These are phyloP conservation scores for Xanthoconium separans DNA, from an alignment of 1,284 basidiomycete genomes.

Conservation along the genomic window DNA sequence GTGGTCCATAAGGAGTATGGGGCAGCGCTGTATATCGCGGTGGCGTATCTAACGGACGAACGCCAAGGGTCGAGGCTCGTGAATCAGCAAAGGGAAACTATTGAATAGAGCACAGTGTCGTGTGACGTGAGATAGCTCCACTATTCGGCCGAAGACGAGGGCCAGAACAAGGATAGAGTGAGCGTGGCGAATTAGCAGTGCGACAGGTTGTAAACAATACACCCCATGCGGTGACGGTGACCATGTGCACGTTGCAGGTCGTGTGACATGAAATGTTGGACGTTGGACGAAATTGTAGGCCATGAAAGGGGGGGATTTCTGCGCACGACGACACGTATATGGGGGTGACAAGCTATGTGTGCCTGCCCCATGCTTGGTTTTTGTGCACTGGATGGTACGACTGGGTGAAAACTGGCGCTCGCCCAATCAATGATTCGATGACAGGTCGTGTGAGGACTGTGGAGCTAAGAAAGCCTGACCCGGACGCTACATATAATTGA, in stretches of 20 bases:
- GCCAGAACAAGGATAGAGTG: background rate
- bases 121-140: conserved; percentile 7
- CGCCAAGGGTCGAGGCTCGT: background rate
- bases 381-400: no score
- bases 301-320: background rate
- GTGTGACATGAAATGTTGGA: conserved; percentile 15
- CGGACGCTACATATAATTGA: background rate
- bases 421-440: background rate
- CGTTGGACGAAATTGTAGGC: background rate
- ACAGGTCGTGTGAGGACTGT: conserved; percentile 18
- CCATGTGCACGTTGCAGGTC: conserved; percentile 10
- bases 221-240: background rate
- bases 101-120: conserved; percentile 2
- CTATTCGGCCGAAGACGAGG: conserved; percentile 1
- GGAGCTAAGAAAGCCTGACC: background rate
- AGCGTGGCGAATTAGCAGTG: conserved; percentile 3
- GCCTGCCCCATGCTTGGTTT: background rate
- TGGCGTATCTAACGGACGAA: background rate
- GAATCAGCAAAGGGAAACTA: background rate
- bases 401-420: background rate
- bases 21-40: background rate
- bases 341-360: background rate
- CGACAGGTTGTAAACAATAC: background rate
- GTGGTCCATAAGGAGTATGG: background rate
- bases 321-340: background rate